These are phyloP conservation scores for Xylogone sp. DNA, from an alignment of 2,329 filamentous ascomycete species.

Conservation along the genomic window DNA sequence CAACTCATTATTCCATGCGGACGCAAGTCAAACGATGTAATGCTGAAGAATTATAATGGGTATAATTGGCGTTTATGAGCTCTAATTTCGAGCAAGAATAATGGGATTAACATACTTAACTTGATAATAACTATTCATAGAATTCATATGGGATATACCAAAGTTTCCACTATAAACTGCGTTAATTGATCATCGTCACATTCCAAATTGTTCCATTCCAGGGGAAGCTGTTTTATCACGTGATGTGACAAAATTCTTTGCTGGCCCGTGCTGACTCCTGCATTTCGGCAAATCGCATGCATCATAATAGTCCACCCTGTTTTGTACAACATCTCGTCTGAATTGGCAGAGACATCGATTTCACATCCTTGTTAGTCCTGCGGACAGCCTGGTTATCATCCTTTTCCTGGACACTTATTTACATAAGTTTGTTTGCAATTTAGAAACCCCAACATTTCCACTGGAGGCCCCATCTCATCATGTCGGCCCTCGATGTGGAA, in stretches of 20 bases:
- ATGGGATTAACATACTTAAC: background rate
- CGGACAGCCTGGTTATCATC: too few relatives aligned
- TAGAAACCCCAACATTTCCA: background rate
- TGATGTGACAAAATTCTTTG: background rate
- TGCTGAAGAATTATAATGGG: conserved; percentile 12
- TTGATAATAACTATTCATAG: background rate
- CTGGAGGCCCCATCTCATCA: conserved; percentile 30
- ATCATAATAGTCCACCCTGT: background rate
- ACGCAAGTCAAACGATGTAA: conserved; percentile 16
- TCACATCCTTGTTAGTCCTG: too few relatives aligned
- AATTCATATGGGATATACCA: background rate
- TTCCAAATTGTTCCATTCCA: too few relatives aligned
- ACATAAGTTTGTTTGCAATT: conserved; percentile 9
- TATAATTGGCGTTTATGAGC: conserved; percentile 7
- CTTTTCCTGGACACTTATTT: too few relatives aligned
- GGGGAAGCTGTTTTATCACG: background rate
- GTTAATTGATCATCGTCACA: too few relatives aligned
- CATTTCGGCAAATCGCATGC: background rate
- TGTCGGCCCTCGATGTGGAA: conserved; percentile 79
- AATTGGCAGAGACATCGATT: too few relatives aligned
- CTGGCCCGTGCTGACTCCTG: background rate
- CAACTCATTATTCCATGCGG: background rate
- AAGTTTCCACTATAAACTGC: too few relatives aligned
- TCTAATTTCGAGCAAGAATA: conserved; percentile 4
- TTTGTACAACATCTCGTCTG: too few relatives aligned